phyloP scores from a whole-genome alignment of 2,329 filamentous ascomycete genomes.

The Aspergillus arachidicola region DNA sequence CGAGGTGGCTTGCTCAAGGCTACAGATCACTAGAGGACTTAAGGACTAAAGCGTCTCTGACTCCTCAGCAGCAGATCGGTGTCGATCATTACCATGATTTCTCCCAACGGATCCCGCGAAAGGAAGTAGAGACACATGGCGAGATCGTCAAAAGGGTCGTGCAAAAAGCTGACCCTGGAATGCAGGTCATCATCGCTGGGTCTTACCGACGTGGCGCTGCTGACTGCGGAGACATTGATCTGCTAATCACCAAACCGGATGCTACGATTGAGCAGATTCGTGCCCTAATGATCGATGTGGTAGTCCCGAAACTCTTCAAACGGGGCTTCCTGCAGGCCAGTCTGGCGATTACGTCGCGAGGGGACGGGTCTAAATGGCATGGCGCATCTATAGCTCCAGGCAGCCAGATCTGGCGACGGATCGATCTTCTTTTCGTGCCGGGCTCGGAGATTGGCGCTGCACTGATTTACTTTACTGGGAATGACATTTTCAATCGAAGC shows the following conservation, averaged over 20 bases:
- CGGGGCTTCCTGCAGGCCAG: constrained; percentile 69
- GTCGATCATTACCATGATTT: constrained; percentile 81
- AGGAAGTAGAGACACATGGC: constrained; percentile 72
- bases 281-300: constrained; percentile 61
- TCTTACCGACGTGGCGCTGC: constrained; percentile 80
- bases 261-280: constrained; percentile 62
- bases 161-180: constrained; percentile 59
- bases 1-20: constrained; percentile 75
- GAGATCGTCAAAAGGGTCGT: constrained; percentile 64
- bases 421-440: constrained; percentile 84
- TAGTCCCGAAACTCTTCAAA: constrained; percentile 65
- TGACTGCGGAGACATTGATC: constrained; percentile 79
- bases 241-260: constrained; percentile 73
- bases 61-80: constrained; percentile 71
- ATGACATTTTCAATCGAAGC: constrained; percentile 91
- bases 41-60: constrained; percentile 62
- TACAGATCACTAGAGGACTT: constrained; percentile 75
- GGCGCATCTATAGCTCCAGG: constrained; percentile 74
- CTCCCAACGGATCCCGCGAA: constrained; percentile 73
- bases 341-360: constrained; percentile 61
- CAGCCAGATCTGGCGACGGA: constrained; percentile 69
- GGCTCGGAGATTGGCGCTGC: constrained; percentile 79
- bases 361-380: constrained; percentile 79
- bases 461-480: constrained; percentile 92
- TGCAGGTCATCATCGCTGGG: constrained; percentile 76